Conservation (phyloP, 768 basidiomycete genomes). For the Naematelia aurantialba region DNA sequence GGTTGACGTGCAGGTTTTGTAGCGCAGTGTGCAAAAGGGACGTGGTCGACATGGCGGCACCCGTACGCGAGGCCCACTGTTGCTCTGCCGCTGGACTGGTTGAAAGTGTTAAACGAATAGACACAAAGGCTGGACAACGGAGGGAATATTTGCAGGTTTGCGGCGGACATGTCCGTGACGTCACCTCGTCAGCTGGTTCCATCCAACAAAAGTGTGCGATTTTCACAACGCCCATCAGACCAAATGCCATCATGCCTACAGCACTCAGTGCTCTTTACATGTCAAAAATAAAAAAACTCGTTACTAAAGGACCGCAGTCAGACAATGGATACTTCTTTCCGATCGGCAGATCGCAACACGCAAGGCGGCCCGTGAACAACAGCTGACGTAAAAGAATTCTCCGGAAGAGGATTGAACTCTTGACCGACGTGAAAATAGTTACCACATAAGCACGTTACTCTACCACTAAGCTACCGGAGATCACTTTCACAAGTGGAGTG, state of each 20-base stretch:
- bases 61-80: not conserved
- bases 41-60: constrained; percentile 32
- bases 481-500: no score
- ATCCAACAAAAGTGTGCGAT: not conserved
- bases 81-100: not conserved
- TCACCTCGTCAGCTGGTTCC: not conserved
- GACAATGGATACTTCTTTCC: no score
- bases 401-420: not conserved
- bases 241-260: no score
- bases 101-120: not conserved
- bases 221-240: not conserved
- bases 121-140: not conserved
- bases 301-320: no score
- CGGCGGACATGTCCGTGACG: not conserved
- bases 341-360: not conserved
- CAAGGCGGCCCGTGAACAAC: not conserved
- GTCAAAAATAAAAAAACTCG: no score
- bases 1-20: constrained; percentile 46
- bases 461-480: not conserved
- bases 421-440: not conserved
- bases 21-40: constrained; percentile 47
- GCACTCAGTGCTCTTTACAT: no score
- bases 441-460: not conserved
- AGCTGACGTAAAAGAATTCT: not conserved
- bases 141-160: not conserved